Evolutionary conservation across 208 protist genomes (phyloP), one percentile per base, ranked within the genome.

Genomic region (Leishmania lainsoni): DNA sequence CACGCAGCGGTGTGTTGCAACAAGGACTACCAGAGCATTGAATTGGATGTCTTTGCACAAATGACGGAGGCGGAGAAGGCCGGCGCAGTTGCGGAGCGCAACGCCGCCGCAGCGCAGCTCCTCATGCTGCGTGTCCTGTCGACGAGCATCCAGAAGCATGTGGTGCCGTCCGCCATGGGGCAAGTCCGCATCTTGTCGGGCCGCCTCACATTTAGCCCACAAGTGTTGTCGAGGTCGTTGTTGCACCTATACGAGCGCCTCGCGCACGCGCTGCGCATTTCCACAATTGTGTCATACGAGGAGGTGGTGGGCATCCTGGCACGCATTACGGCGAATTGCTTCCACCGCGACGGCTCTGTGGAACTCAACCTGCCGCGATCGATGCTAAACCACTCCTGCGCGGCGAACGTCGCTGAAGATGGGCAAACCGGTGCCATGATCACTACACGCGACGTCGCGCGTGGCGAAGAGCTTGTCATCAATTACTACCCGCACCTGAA

Each of bases 361-460:
- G 90, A 93, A 66, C 85, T 96, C 48, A 78, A 93, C 74, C 87
- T 96, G 70, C 80, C 91, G 10, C 87, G 91, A 17, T 87, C 92
- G 39, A 92, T 97, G 89, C 77, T 97, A 39, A 96, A 97, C 78
- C 94, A 97, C 81, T 91, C 90, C 66, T 97, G 94, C 77, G 89
- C 81, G n/a, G 89, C 94, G 8, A 96, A 95, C 84, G 86, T 91
- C 16, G 91, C 88, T 42, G 90, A 94, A 80, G 86, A 94, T 69
- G 32, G 59, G 77, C 52, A 78, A 58, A 90, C 87, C 26, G 89
- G 88, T 10, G 87, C 79, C 29, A 77, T 95, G 61, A 82, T 90
- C 70, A 89, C 91, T 39, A 91, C 85, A 42, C 84, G 84, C 42
- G 83, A 86, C 70, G 88, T 97, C 22, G 48, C 45, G 52, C 73